Evolutionary conservation across 1,284 basidiomycete genomes (phyloP).

Genomic region (Thelephora terrestris): DNA sequence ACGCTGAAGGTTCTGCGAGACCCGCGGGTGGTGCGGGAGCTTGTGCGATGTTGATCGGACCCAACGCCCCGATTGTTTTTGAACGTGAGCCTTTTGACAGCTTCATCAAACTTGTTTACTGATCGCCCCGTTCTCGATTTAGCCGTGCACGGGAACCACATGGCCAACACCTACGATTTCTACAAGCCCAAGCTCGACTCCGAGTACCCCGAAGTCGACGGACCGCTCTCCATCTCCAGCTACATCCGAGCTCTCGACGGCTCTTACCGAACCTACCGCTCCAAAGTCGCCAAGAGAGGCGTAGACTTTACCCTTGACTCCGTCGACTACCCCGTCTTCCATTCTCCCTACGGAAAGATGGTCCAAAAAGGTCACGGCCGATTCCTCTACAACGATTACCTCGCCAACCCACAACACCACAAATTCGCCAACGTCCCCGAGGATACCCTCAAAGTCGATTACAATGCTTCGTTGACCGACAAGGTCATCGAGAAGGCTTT

Average conservation of each 20-base stretch:
- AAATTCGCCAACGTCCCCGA: constrained; percentile 71
- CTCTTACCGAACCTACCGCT: constrained; percentile 80
- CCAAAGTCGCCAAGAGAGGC: constrained; percentile 60
- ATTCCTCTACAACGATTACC: constrained; percentile 87
- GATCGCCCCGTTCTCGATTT: constrained; percentile 9
- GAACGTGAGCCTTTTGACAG: constrained; percentile 69
- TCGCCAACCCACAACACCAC: constrained; percentile 64
- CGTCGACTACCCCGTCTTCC: constrained; percentile 88
- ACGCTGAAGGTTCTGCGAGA: constrained; percentile 91
- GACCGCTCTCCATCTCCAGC: constrained; percentile 91
- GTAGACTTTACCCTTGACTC: constrained; percentile 61
- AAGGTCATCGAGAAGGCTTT: constrained; percentile 96
- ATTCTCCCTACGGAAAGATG: constrained; percentile 96
- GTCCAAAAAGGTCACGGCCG: constrained; percentile 97
- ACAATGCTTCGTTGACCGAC: constrained; percentile 75
- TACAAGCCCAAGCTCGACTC: constrained; percentile 93
- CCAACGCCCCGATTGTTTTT: constrained; percentile 88
- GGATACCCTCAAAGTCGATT: constrained; percentile 54
- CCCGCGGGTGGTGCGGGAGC: constrained; percentile 97
- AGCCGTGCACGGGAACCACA: constrained; percentile 96
- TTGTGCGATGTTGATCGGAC: constrained; percentile 90
- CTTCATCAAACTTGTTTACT: not conserved
- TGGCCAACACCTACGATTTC: constrained; percentile 97
- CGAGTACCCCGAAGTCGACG: constrained; percentile 96
- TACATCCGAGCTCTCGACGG: constrained; percentile 93